Base-by-base conservation (phyloP, 1,139 yeast genomes). In the Protomyces arabidopsidicola region DNA sequence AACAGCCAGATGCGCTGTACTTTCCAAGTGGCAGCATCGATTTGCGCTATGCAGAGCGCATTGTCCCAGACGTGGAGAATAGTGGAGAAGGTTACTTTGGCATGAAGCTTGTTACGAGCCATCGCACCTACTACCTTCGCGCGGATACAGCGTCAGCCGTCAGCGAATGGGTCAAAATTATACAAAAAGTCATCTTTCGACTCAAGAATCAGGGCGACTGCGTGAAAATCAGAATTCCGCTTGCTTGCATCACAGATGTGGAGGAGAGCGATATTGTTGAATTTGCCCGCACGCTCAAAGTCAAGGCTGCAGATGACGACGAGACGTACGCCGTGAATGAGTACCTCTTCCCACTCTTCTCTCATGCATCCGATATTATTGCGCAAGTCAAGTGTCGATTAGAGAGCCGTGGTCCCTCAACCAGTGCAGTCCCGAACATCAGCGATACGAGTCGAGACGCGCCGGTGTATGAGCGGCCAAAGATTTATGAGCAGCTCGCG, bases 11-110 rank as follows among this genome's bases (percentile, higher is more conserved):
- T 0, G 95, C 90, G 64, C 76, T 87, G 24, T 90, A 90, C 74
- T 90, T 90, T 75, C 98, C 98, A 0, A 78, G 79, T 5, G 77
- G 88, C 42, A 86, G 89, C 0, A 84, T 93, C 54, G 95, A 90
- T 72, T 77, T 90, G 65, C 79, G 85, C 61, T 79, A 82, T 16
- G 90, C 91, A 12, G 72, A 82, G 53, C 45, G 51, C 10, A 48
- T 53, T 10, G 39, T 22, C 14, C 63, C 56, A 16, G 57, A 55
- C 38, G 16, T 55, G 2, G 56, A 55, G 35, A 48, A 18, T 18
- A 51, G 56, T 20, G 24, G 45, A 16, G 54, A 42, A 16, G 50
- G 51, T 2, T 54, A 36, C 22, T 55, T 42, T 39, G 60, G 57
- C 5, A 45, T 77, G 65, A 62, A 70, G 2, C 64, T 74, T 20